These are phyloP conservation scores for Lipomyces orientalis DNA, from an alignment of 805 yeast species.

Conservation along the genomic window DNA sequence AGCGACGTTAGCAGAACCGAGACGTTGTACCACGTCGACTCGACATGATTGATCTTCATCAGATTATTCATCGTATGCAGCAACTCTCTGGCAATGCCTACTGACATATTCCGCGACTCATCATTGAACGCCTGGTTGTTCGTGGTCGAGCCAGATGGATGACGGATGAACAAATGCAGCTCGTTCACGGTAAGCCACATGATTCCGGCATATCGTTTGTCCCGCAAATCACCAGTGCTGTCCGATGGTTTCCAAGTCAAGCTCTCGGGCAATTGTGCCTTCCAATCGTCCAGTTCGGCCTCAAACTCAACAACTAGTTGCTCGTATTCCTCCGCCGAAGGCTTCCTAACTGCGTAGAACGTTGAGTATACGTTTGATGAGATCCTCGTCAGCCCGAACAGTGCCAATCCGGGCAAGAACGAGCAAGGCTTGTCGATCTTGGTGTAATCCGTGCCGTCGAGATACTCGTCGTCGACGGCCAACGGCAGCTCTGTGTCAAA, in stretches of 20 bases:
- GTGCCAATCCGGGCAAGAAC: constrained; percentile 28
- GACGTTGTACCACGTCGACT: constrained; percentile 31
- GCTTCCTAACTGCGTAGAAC: constrained; percentile 26
- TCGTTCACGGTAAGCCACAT: constrained; percentile 30
- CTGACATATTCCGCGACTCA: constrained; percentile 17
- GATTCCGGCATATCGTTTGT: constrained; percentile 33
- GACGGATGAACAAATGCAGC: constrained; percentile 31
- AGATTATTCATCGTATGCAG: constrained; percentile 26
- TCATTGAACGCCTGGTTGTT: constrained; percentile 21
- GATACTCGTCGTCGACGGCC: constrained; percentile 29
- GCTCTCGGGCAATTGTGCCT: constrained; percentile 19
- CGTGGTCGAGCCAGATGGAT: constrained; percentile 34
- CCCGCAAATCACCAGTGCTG: constrained; percentile 20
- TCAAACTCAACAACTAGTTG: constrained; percentile 26
- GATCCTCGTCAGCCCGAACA: constrained; percentile 23
- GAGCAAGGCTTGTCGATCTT: constrained; percentile 17
- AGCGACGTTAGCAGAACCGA: constrained; percentile 24
- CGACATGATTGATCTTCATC: constrained; percentile 31
- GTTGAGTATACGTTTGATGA: constrained; percentile 27
- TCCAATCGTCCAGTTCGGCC: constrained; percentile 20
- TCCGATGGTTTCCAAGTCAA: constrained; percentile 28
- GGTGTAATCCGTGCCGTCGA: constrained; percentile 20
- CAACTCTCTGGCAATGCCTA: constrained; percentile 27
- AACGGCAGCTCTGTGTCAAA: constrained; percentile 28
- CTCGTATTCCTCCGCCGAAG: constrained; percentile 30